Evolutionary conservation across 2,329 filamentous ascomycete genomes (phyloP), one percentile per base, ranked within the genome.

Genomic region (Xylaria sp.): DNA sequence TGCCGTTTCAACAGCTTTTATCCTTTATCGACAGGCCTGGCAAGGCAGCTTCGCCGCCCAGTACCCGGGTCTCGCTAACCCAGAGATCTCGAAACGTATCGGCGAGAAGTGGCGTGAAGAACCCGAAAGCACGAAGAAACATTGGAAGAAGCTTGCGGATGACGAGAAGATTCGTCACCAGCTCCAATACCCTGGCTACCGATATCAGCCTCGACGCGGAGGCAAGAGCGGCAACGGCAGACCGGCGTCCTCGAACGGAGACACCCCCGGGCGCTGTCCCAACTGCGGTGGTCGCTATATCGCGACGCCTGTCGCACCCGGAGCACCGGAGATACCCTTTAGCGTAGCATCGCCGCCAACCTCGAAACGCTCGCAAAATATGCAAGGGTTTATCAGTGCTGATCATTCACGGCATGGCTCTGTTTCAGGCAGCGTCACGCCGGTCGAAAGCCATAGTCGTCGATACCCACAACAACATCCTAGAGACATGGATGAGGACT

Each of bases 21-120:
- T 99, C 66, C 81, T 99, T 68, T 99, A 96, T 78, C 91, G 94
- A 46, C 92, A 97, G 73, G 89, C 95, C 73, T 88, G 94, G 69
- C 93, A 97, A 75, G 86, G 89, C 16, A 80, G 85, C 53, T 91
- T 97, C 54, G 89, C 92, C 44, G 81, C 86, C 57, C 83, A 90
- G 67, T 84, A 97, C 69, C 93, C 92, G n/a, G 90, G 91, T 50
- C 84, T 97, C 65, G 87, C 92, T 51, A 97, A 97, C 75, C 93
- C 93, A 2, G 91, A 97, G 55, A 96, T 97, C 68, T 97, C 93
- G 65, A 97, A 97, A 76, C 95, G 97, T 68, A 96, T 97, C 67
- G 93, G 93, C 55, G 85, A 91, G 73, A 88, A 92, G 83, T 99
- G 94, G 94, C 86, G 88, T 69, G 83, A 86, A 58, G 87, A 95